Percentiles rank a stretch among this genome's conserved stretches.
These are phyloP conservation scores for Fistulinella prunicolor DNA, from an alignment of 768 basidiomycete genomes.

Conservation along the genomic window DNA sequence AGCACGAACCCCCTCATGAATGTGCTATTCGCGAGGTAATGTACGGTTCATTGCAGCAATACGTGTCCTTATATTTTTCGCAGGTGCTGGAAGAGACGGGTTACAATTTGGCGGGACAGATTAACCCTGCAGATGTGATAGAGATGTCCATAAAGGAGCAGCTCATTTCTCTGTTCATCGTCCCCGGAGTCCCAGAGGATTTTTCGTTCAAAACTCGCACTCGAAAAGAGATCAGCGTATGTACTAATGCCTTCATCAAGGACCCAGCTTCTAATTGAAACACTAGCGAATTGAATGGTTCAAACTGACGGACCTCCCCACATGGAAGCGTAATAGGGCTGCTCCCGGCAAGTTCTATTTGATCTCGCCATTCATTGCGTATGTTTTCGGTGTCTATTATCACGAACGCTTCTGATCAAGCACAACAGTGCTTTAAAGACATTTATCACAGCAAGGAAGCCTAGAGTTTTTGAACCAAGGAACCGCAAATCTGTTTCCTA, in stretches of 20 bases:
- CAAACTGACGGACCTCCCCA: slow-evolving; percentile 81
- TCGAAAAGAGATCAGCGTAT: slow-evolving; percentile 95
- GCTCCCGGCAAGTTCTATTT: slow-evolving; percentile 85
- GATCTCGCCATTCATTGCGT: slow-evolving; percentile 92
- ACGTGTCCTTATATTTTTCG: slow-evolving; percentile 8
- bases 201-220: slow-evolving; percentile 91
- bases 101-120: slow-evolving; percentile 74
- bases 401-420: slow-evolving; percentile 3
- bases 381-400: slow-evolving; percentile 25
- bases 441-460: slow-evolving; percentile 65
- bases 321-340: slow-evolving; percentile 80
- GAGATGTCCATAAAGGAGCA: slow-evolving; percentile 89
- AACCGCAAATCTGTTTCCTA: slow-evolving; percentile 35
- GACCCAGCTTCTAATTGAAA: slow-evolving; percentile 8
- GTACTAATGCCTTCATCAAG: slow-evolving; percentile 22
- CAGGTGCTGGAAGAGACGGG: slow-evolving; percentile 98
- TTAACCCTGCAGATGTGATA: slow-evolving; percentile 68
- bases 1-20: slow-evolving; percentile 75
- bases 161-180: slow-evolving; percentile 86
- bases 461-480: slow-evolving; percentile 37
- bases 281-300: slow-evolving; percentile 96
- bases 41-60: neutral
- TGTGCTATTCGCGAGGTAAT: slow-evolving; percentile 93
- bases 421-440: slow-evolving; percentile 45
- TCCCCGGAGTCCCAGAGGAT: slow-evolving; percentile 83